Evolutionary conservation across 2,329 filamentous ascomycete species (phyloP).

Genomic region (Macrophomina pseudophaseolina): DNA sequence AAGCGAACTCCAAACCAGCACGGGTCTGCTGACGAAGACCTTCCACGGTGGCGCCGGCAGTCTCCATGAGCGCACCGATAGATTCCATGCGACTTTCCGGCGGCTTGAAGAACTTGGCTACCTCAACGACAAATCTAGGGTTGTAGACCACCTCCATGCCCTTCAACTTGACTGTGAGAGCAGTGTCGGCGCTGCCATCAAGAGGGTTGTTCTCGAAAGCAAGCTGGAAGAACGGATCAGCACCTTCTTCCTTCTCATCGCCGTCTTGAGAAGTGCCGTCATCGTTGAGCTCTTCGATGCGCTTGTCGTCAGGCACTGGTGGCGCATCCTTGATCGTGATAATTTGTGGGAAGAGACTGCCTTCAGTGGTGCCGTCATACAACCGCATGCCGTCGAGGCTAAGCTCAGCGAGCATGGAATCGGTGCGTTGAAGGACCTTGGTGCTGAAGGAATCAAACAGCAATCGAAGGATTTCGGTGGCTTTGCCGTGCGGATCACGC

Average conservation of each 20-base stretch:
- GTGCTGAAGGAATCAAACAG: conserved; percentile 96
- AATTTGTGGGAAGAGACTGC: conserved; percentile 92
- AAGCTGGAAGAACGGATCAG: conserved; percentile 87
- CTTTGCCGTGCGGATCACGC: conserved; percentile 77
- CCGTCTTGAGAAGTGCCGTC: conserved; percentile 51
- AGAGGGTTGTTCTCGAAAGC: conserved; percentile 95
- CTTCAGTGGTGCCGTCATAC: conserved; percentile 92
- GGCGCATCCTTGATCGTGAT: conserved; percentile 92
- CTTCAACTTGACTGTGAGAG: conserved; percentile 87
- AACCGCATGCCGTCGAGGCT: conserved; percentile 91
- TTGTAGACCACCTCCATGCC: conserved; percentile 98
- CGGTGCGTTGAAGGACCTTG: conserved; percentile 85
- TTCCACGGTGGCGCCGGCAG: conserved; percentile 92
- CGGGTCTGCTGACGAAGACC: conserved; percentile 93
- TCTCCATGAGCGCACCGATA: conserved; percentile 93
- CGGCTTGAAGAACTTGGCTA: conserved; percentile 94
- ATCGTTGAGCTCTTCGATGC: conserved; percentile 55
- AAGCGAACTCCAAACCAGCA: conserved; percentile 91
- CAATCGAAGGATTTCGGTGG: conserved; percentile 81
- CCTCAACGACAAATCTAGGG: conserved; percentile 86
- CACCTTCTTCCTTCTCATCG: conserved; percentile 52
- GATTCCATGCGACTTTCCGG: conserved; percentile 98
- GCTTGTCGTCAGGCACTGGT: conserved; percentile 56
- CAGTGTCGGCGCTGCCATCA: conserved; percentile 88
- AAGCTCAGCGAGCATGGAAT: conserved; percentile 86